Conservation (phyloP, 2,329 filamentous ascomycete species). For the Purpureocillium lavendulum region DNA sequence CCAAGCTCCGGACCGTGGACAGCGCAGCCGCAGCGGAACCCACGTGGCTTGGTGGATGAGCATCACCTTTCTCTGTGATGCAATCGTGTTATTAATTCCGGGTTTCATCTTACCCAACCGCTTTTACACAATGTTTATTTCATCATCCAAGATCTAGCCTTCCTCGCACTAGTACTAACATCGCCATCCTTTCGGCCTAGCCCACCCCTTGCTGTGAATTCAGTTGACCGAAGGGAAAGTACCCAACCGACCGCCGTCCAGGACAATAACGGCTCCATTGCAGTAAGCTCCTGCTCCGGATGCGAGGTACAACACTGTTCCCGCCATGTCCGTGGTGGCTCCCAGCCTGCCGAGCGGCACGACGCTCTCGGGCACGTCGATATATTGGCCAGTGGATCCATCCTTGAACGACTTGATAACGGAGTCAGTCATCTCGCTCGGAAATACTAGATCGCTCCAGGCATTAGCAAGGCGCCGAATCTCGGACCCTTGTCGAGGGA, state of each 20-base stretch:
- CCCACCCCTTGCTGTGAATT: neutral
- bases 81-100: neutral
- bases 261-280: conserved; percentile 54
- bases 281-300: conserved; percentile 56
- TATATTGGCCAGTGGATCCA: conserved; percentile 17
- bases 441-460: conserved; percentile 37
- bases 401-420: conserved; percentile 33
- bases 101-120: neutral
- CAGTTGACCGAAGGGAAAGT: conserved; percentile 47
- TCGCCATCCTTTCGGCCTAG: neutral
- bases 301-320: conserved; percentile 56
- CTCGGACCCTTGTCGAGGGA: too few relatives aligned
- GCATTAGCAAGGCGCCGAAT: neutral
- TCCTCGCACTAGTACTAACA: too few relatives aligned
- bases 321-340: conserved; percentile 51
- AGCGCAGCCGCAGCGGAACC: neutral
- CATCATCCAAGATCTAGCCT: neutral
- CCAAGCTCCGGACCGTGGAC: neutral
- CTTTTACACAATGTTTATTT: neutral
- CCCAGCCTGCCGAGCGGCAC: conserved; percentile 54
- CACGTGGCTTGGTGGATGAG: neutral
- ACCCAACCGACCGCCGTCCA: conserved; percentile 54
- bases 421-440: conserved; percentile 49
- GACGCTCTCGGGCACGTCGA: conserved; percentile 28
- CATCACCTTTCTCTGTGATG: neutral